Percentiles rank a stretch among this genome's conserved stretches.
Conservation (phyloP, 176 grass and related monocot species). For the Thinopyrum elongatum region DNA sequence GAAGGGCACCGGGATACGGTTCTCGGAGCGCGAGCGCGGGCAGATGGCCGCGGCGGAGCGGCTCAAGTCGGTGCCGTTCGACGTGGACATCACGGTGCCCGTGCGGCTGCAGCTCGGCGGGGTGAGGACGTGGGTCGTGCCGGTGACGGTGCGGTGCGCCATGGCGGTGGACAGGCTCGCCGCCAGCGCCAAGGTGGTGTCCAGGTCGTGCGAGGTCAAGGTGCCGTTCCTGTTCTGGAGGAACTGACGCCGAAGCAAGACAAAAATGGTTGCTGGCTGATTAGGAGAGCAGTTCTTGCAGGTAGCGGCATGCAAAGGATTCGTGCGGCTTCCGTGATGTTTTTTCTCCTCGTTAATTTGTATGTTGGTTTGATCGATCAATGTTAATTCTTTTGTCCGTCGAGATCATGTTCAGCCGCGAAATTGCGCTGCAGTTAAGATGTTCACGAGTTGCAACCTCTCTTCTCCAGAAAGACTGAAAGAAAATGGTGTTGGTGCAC, state of each 20-base stretch:
- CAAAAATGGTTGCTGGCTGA: not conserved
- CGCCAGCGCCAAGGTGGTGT: constrained; percentile 44
- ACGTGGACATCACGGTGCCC: constrained; percentile 53
- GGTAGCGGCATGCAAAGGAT: not conserved
- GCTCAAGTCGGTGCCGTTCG: constrained; percentile 51
- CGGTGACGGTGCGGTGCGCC: constrained; percentile 49
- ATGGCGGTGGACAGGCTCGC: constrained; percentile 49
- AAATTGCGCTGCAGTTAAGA: not conserved
- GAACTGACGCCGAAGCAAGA: constrained; percentile 13
- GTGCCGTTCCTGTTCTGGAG: constrained; percentile 14
- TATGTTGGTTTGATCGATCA: constrained; percentile 18
- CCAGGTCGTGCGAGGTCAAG: constrained; percentile 50
- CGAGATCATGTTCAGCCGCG: not conserved
- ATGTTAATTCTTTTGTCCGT: not conserved
- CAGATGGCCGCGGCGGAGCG: constrained; percentile 47
- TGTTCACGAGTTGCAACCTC: not conserved
- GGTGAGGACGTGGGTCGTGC: constrained; percentile 55
- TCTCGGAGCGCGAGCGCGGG: constrained; percentile 36
- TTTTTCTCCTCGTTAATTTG: not conserved
- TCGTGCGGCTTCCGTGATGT: not conserved
- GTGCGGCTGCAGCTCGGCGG: constrained; percentile 48
- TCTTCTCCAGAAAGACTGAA: not conserved
- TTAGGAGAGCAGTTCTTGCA: not conserved
- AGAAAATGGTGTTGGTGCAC: not conserved
- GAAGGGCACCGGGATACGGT: constrained; percentile 45